Base-by-base conservation (phyloP, 2,329 filamentous ascomycete genomes). In the Chalaropsis thielavioides region DNA sequence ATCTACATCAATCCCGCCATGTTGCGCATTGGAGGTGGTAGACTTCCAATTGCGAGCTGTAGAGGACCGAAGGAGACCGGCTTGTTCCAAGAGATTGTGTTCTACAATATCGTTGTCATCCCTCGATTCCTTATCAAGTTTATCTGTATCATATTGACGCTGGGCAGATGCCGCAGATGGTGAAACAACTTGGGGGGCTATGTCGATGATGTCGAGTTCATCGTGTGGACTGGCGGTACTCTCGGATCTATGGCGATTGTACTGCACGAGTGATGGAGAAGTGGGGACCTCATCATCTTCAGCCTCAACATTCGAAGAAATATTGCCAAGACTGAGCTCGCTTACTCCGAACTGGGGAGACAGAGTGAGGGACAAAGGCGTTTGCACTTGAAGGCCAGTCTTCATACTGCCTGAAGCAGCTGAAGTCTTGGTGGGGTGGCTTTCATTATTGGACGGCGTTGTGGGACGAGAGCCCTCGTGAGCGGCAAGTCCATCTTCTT, bases 91-190 rank as follows among this genome's bases (percentile, higher is more conserved):
- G 4, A 90, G 76, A 49, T 84, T 83, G 67, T 84, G 82, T 71
- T 91, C 88, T 8, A 80, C 81, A 3, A 85, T 85, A 71, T 89
- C 87, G 31, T 82, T 78, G 43, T 82, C 81, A 31, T 78, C 72
- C 72, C 72, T 1, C 71, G 68, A 71, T 19, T 65, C 59, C 43
- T 67, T 65, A 40, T 51, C 46, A 27, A 63, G 44, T 76, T 79
- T 0, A 78, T 80, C 2, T 78, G 71, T 0, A 78, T 80, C 10
- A 11, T 61, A 31, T 11, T 40, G 35, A 5, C 19, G 27, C 4
- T 54, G 61, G 15, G 64, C 61, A 11, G 61, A 61, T 3, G 64
- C 35, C 17, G 35, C 41, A n/a, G 64, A 59, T 19, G 58, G n/a
- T 31, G 17, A 35, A 13, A 13, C 31, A n/a, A 35, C 27, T 22